Evolutionary conservation across 805 yeast genomes (phyloP).

Genomic region (Cyberlindnera petersonii): DNA sequence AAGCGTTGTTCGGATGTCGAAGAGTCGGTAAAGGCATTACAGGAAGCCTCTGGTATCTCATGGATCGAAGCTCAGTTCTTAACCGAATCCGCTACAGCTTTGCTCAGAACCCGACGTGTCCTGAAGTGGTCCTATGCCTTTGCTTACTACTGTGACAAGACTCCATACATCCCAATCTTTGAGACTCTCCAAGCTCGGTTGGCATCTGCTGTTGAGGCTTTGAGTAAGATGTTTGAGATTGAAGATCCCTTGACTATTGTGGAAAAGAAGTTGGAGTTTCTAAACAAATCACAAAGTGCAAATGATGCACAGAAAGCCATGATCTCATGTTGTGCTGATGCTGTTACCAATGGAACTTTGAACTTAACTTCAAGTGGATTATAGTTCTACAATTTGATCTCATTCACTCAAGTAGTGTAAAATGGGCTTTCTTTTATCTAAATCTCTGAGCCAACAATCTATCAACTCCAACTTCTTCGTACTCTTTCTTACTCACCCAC

Average conservation of each 20-base stretch:
- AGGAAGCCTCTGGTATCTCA: conserved; percentile 59
- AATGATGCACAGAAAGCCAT: conserved; percentile 35
- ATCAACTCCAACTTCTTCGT: conserved; percentile 84
- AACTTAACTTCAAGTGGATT: neutral
- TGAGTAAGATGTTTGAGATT: conserved; percentile 54
- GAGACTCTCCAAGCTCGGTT: conserved; percentile 68
- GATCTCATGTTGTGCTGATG: conserved; percentile 24
- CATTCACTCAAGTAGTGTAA: too few species aligned
- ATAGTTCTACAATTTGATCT: too few species aligned
- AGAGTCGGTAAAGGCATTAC: conserved; percentile 57
- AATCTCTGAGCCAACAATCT: conserved; percentile 77
- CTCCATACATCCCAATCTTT: conserved; percentile 55
- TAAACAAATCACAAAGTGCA: conserved; percentile 34
- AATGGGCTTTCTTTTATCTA: too few species aligned
- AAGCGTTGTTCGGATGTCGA: conserved; percentile 61
- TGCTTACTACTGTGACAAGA: conserved; percentile 57
- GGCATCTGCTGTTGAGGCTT: conserved; percentile 62
- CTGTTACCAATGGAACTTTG: conserved; percentile 9
- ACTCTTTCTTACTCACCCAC: conserved; percentile 88
- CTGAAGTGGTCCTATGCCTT: conserved; percentile 90
- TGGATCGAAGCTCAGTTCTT: conserved; percentile 90
- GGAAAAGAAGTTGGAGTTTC: conserved; percentile 33
- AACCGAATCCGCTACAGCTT: conserved; percentile 61
- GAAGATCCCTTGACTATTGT: conserved; percentile 35
- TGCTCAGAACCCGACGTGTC: conserved; percentile 67